Evolutionary conservation across 148 eudicot genomes (phyloP), one percentile per base, ranked within the genome.

Genomic region (Mesembryanthemum crystallinum): DNA sequence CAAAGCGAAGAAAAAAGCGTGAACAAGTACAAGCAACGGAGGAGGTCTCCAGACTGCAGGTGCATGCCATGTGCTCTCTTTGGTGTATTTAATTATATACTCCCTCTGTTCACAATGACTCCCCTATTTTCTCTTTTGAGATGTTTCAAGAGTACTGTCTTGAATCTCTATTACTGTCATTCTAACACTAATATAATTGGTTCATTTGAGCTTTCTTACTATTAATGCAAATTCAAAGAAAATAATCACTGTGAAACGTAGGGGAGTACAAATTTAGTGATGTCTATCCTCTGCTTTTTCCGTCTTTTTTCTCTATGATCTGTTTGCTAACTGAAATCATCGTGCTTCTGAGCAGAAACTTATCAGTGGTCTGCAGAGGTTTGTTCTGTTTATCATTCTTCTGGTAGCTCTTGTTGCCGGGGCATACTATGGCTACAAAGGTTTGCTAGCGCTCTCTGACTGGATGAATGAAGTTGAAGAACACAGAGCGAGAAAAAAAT

Each of bases 391-490:
- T 37, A 71, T 87, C 39, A 63, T 72, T 67, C 49, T 92, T 76
- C 62, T 83, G 54, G 80, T 85, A 39, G 72, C 77, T 55, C 33
- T 92, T 45, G 67, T 79, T 62, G 87, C 87, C 58, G 73, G 73
- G 51, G 82, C 73, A 29, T 95, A 86, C 68, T 88, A 67, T 28
- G 91, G 98, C 17, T 95, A 95, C 79, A 89, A 83, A 63, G 97
- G 96, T 62, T 91, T 95, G 47, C 59, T 92, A 68, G 69, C 85
- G 83, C 85, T 95, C 39, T 79, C 84, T 35, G 97, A 92, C 74
- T 88, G 96, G 96, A 95, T 95, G 99, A 90, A 95, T 62, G 86
- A 91, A 79, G 76, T 83, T 43, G 98, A 95, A 81, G 73, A 73
- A 74, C 92, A 82, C 33, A 84, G 87, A 77, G 85, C 81, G 69